Conservation (phyloP, 148 eudicot species). For the Camellia sinensis region DNA sequence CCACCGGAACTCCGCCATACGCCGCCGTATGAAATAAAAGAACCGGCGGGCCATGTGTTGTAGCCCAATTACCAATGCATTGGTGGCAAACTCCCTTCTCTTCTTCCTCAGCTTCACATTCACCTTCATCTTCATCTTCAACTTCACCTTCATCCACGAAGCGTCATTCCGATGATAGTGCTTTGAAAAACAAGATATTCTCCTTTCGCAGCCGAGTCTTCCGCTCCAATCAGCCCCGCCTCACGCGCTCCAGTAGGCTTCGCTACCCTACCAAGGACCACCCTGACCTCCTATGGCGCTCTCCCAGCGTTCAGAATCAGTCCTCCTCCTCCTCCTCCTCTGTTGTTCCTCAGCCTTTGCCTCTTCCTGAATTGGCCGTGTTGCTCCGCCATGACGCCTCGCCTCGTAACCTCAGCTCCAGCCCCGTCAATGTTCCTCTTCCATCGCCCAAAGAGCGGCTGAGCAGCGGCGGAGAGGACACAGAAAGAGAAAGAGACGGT, state of each 20-base stretch:
- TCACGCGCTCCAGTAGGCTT: conserved; percentile 39
- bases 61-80: conserved; percentile 30
- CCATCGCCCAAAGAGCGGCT: conserved; percentile 36
- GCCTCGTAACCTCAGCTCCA: background rate
- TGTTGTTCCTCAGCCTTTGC: conserved; percentile 50
- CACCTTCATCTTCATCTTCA: conserved; percentile 14
- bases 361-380: conserved; percentile 47
- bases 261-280: conserved; percentile 33
- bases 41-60: background rate
- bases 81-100: conserved; percentile 44
- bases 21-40: too few species aligned
- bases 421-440: conserved; percentile 30
- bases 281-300: background rate
- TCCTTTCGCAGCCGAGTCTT: background rate
- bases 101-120: conserved; percentile 21
- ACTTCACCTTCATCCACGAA: conserved; percentile 16
- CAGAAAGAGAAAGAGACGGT: conserved; percentile 12
- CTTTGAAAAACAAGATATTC: conserved; percentile 9
- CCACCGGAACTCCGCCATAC: too few species aligned
- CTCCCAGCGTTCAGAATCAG: background rate
- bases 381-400: conserved; percentile 7
- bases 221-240: conserved; percentile 22
- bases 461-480: conserved; percentile 18
- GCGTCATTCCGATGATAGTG: conserved; percentile 11
- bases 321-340: conserved; percentile 5